A percentile compares a stretch with the other conserved stretches of the same genome.
Conservation (phyloP, 2,329 filamentous ascomycete genomes). For the Aspergillus udagawae region DNA sequence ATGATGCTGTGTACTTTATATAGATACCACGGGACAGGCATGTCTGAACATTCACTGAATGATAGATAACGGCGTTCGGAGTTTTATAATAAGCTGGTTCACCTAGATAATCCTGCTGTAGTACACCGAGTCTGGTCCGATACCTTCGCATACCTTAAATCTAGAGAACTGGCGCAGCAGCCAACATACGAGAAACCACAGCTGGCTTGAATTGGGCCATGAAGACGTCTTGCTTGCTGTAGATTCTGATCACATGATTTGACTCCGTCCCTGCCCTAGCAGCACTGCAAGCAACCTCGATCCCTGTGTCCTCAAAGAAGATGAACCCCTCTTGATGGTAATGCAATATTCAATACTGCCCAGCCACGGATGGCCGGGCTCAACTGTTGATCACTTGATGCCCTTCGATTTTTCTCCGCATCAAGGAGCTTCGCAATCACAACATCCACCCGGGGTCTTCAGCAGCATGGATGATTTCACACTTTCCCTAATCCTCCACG, state of each 20-base stretch:
- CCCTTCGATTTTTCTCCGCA: background rate
- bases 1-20: conserved; percentile 7
- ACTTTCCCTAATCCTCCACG: conserved; percentile 7
- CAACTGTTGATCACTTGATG: background rate
- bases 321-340: background rate
- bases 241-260: background rate
- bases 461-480: background rate
- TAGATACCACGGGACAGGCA: conserved; percentile 1
- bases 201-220: background rate
- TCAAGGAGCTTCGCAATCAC: background rate
- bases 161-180: background rate
- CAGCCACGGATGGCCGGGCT: background rate
- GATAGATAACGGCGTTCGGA: background rate
- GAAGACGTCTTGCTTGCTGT: background rate
- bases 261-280: background rate
- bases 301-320: background rate
- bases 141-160: background rate
- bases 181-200: background rate
- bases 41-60: background rate
- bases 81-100: background rate
- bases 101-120: background rate
- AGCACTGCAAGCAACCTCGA: background rate
- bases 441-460: background rate
- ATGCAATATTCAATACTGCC: background rate
- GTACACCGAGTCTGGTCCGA: background rate